Evolutionary conservation across 257 asterid genomes (phyloP), one percentile per base, ranked within the genome.

Genomic region (Cynanchum wilfordii): DNA sequence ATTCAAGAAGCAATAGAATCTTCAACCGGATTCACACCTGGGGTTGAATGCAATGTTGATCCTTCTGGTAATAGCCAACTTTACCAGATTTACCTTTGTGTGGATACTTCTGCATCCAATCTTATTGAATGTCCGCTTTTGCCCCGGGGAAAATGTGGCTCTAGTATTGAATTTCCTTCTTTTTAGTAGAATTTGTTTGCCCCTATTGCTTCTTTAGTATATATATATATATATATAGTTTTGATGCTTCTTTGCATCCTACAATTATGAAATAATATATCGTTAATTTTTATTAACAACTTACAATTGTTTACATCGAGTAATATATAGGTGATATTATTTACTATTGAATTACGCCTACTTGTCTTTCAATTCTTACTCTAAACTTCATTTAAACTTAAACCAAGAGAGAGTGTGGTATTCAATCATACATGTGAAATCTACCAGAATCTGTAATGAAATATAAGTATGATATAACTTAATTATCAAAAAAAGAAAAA

Each of bases 31-130:
- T 25, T 57, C 66, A 51, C 25, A 3, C 78, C 81, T 0, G 64
- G 40, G 8, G 11, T 78, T 3, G 81, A 78, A 40, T 73, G 81
- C 78, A 78, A 78, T 2, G 70, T 62, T 5, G 81, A 78, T 55
- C 11, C 71, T 57, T 58, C 78, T 49, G 77, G 77, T 1, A 72
- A 72, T 25, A 66, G 67, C 40, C 81, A 78, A 22, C 77, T 78
- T 15, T 78, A 78, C 59, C 81, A 78, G 58, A 52, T 78, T 22
- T 73, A 78, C 24, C 22, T 78, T 1, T 78, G 81, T 40, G 78
- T 78, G 30, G 75, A 78, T 10, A 58, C 71, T 1, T 57, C 73
- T 27, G 81, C 67, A 8, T 29, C 73, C 3, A 40, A 59, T 17
- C 9, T 78, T n/a, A 73, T 78, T 12, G 44, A 67, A 42, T 78